Base-by-base conservation (phyloP, 2,329 filamentous ascomycete genomes). In the Atkinsonella hypoxylon region DNA sequence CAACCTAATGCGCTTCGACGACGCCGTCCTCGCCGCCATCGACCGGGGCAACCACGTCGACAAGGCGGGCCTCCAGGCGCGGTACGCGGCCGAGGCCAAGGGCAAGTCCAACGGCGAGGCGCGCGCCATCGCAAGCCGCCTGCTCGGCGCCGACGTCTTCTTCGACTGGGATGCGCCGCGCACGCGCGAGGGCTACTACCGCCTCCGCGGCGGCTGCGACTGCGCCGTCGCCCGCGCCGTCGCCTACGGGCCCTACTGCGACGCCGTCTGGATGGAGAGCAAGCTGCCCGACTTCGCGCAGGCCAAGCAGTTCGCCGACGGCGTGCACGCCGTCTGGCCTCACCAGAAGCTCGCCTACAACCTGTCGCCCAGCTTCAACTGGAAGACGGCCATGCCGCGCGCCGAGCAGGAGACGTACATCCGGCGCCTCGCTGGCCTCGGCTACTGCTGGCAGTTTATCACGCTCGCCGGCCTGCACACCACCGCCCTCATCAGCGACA, bases 401-500 rank as follows among this genome's bases (percentile, higher is more conserved):
- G 77, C 79, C 49, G 91, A 97, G 67, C 93, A 98, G 73, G 89
- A 95, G 74, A 98, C 93, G 18, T 98, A 97, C 74, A 98, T 98
- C 74, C 76, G 83, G 56, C 87, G 93, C 41, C 85, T 98, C 40
- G 89, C 83, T 54, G 64, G 74, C 55, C 80, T 98, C 46, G 93
- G 93, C 56, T 98, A 98, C 80, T 95, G 89, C 81, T 98, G 93
- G 93, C 93, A 98, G 71, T 98, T 98, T 77, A 98, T 98, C 75
- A 98, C 93, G n/a, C 81, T 98, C 45, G 93, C 91, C 5, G 93
- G 93, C 59, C 78, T 98, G 64, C 93, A 98, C 76, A 95, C 89
- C 55, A 96, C 89, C 4, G 93, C 91, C 38, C 81, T 98, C 49
- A 94, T 95, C 72, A 85, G 84, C 62, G 82, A 97, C 71, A 82